phyloP scores from a whole-genome alignment of 2,329 filamentous ascomycete species.

The Trichoderma citrinoviride region DNA sequence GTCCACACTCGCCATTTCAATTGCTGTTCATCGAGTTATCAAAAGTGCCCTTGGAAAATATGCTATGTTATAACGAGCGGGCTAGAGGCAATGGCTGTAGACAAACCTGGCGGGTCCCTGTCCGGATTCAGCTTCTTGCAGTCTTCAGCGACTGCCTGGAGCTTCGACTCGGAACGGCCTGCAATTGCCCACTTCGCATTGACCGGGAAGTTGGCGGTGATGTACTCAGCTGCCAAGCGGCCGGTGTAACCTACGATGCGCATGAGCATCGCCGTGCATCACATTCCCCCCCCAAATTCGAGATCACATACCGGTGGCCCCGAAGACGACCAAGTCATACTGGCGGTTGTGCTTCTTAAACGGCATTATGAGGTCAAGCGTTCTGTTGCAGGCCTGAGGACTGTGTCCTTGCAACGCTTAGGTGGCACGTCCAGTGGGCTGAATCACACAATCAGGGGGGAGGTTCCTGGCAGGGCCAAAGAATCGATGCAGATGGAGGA shows the following conservation, averaged over 20 bases:
- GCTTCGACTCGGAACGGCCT: conserved; percentile 74
- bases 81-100: background rate
- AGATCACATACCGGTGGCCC: conserved; percentile 50
- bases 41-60: no score
- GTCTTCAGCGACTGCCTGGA: conserved; percentile 65
- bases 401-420: no score
- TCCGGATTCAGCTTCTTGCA: conserved; percentile 66
- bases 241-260: conserved; percentile 75
- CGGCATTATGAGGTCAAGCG: conserved; percentile 38
- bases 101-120: conserved; percentile 65
- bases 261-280: background rate
- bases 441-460: background rate
- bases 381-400: background rate
- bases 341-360: conserved; percentile 50
- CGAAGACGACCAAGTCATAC: conserved; percentile 58
- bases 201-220: conserved; percentile 67
- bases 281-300: background rate
- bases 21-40: conserved; percentile 34
- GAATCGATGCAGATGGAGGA: background rate
- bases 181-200: conserved; percentile 85
- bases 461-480: background rate
- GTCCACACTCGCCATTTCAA: conserved; percentile 52
- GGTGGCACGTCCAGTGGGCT: background rate
- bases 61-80: background rate
- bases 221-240: conserved; percentile 70